These are phyloP conservation scores for Kwoniella mangroviensis DNA, from an alignment of 768 basidiomycete genomes.

Conservation along the genomic window DNA sequence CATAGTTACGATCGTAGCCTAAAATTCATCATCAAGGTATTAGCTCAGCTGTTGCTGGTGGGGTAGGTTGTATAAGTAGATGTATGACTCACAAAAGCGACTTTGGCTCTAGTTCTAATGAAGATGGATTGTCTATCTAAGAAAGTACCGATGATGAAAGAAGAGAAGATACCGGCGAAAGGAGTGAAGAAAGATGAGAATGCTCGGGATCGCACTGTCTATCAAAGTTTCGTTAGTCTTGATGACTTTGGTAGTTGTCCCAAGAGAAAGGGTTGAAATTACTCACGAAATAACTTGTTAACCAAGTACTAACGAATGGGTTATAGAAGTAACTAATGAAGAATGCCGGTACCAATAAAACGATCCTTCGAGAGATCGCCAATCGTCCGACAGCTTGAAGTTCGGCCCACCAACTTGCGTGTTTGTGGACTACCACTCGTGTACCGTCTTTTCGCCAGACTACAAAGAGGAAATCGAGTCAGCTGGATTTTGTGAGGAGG, in stretches of 20 bases:
- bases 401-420: conserved; percentile 26
- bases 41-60: too few species aligned
- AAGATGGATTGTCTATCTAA: conserved; percentile 39
- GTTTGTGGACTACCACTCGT: conserved; percentile 26
- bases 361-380: conserved; percentile 22
- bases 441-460: conserved; percentile 41
- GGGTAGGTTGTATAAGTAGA: not conserved
- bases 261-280: too few species aligned
- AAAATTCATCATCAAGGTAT: not conserved
- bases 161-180: conserved; percentile 50
- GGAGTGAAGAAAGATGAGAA: conserved; percentile 50
- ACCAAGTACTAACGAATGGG: conserved; percentile 40
- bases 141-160: conserved; percentile 41
- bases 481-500: not conserved
- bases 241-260: too few species aligned
- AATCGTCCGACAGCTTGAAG: conserved; percentile 33
- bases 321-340: conserved; percentile 46
- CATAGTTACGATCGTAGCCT: conserved; percentile 33
- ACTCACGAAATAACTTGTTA: conserved; percentile 43
- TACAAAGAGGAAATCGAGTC: not conserved
- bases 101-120: conserved; percentile 34
- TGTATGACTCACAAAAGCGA: conserved; percentile 32
- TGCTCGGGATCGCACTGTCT: conserved; percentile 42
- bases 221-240: not conserved
- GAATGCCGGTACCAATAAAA: conserved; percentile 35